Evolutionary conservation across 2,329 filamentous ascomycete genomes (phyloP).

Genomic region (Fusarium chuoi): DNA sequence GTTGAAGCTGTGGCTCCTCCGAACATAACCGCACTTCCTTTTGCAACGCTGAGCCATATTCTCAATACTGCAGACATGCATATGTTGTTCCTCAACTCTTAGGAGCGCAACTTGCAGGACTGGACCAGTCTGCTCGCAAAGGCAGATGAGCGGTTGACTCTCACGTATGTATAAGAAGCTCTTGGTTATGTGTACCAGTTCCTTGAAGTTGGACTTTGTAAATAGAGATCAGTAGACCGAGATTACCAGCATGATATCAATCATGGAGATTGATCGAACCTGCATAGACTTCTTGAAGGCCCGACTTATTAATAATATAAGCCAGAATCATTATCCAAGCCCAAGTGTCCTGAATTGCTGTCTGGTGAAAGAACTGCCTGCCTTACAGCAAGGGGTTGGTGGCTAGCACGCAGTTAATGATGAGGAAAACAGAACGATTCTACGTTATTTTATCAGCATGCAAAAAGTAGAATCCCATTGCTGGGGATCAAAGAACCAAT

Average conservation of each 20-base stretch:
- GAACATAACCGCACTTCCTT: slow-evolving; percentile 38
- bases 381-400: background rate
- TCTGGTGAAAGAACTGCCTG: background rate
- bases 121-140: slow-evolving; percentile 16
- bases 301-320: background rate
- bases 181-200: slow-evolving; percentile 11
- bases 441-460: rapidly evolving
- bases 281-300: rapidly evolving
- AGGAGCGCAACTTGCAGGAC: slow-evolving; percentile 21
- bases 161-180: slow-evolving; percentile 2
- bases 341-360: rapidly evolving
- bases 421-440: no score
- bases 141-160: slow-evolving; percentile 27
- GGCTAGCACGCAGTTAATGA: background rate
- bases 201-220: background rate
- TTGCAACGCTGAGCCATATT: background rate
- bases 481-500: background rate
- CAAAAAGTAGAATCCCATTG: background rate
- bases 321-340: background rate
- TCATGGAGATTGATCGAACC: background rate
- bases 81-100: slow-evolving; percentile 59
- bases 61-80: slow-evolving; percentile 49
- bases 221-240: background rate
- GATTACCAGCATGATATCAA: background rate
- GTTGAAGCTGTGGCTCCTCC: slow-evolving; percentile 47